A percentile compares a stretch with the other conserved stretches of the same genome.
Evolutionary conservation across 495 filamentous ascomycete species (phyloP).

Genomic region (Cladorrhinum samala): DNA sequence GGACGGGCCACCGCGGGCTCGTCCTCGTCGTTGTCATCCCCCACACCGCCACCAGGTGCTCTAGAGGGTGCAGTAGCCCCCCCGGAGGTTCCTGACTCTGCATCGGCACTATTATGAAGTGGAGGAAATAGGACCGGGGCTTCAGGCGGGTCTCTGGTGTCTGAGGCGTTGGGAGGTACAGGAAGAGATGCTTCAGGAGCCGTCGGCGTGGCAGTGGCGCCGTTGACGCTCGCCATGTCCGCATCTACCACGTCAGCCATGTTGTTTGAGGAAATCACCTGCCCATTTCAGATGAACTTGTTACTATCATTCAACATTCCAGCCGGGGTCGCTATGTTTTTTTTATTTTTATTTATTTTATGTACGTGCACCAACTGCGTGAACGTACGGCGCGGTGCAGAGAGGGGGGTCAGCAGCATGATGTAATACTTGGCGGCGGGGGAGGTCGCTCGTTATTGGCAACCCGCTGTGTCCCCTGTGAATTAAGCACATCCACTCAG

Average conservation of each 20-base stretch:
- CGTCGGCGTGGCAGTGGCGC: not conserved
- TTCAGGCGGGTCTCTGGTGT: not conserved
- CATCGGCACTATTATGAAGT: conserved; percentile 39
- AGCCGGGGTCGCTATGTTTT: too few relatives aligned
- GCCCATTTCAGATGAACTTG: not conserved
- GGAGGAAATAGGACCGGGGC: conserved; percentile 28
- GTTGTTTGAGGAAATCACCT: not conserved
- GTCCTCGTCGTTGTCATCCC: conserved; percentile 58
- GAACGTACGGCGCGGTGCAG: not conserved
- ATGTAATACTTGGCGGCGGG: not conserved
- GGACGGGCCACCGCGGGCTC: conserved; percentile 57
- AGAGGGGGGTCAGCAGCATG: too few relatives aligned
- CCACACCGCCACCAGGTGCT: conserved; percentile 23
- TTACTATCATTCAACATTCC: not conserved
- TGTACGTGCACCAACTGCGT: too few relatives aligned
- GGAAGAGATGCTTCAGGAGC: not conserved
- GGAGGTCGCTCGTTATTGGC: not conserved
- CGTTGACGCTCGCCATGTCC: conserved; percentile 14
- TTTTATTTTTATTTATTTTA: not conserved
- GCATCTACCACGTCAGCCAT: conserved; percentile 18
- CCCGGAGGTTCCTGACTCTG: conserved; percentile 18
- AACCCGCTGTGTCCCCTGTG: not conserved
- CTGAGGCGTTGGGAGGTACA: not conserved
- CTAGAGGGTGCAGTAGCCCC: conserved; percentile 15
- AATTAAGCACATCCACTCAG: not conserved